Evolutionary conservation across 2,329 filamentous ascomycete species (phyloP).

Genomic region (Pseudocercospora fijiensis): DNA sequence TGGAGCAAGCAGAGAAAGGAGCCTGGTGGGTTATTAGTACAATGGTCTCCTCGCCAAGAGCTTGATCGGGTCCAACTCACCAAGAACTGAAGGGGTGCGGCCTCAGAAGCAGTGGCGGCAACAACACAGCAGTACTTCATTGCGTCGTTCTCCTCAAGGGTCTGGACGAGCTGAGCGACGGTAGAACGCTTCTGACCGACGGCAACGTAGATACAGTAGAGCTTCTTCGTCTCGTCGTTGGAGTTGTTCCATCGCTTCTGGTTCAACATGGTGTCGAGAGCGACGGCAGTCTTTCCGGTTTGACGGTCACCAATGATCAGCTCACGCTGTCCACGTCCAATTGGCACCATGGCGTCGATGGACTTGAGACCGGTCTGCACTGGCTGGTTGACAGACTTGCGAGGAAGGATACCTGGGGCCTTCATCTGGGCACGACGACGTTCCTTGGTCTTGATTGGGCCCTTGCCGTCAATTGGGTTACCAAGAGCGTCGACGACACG

Average conservation of each 20-base stretch:
- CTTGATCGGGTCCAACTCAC: neutral
- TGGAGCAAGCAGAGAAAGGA: slow-evolving; percentile 73
- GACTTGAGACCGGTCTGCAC: slow-evolving; percentile 99
- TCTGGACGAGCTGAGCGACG: slow-evolving; percentile 98
- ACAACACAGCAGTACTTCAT: slow-evolving; percentile 98
- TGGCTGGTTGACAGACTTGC: slow-evolving; percentile 94
- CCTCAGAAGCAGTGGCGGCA: slow-evolving; percentile 95
- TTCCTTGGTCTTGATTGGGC: slow-evolving; percentile 87
- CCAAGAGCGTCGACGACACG: slow-evolving; percentile 98
- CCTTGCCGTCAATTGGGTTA: slow-evolving; percentile 99
- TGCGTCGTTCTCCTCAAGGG: slow-evolving; percentile 98
- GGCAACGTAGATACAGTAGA: slow-evolving; percentile 99
- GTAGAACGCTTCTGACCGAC: slow-evolving; percentile 99
- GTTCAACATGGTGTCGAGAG: slow-evolving; percentile 97
- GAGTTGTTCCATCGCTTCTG: slow-evolving; percentile 95
- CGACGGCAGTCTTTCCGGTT: slow-evolving; percentile 99
- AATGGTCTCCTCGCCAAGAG: neutral
- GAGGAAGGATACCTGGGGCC: slow-evolving; percentile 96
- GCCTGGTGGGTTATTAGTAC: slow-evolving; percentile 38
- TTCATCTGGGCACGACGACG: slow-evolving; percentile 97
- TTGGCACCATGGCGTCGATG: slow-evolving; percentile 98
- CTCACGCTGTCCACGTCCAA: slow-evolving; percentile 99
- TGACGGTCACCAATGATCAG: slow-evolving; percentile 99
- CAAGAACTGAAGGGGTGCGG: slow-evolving; percentile 52
- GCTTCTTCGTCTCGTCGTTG: slow-evolving; percentile 92